phyloP scores from a whole-genome alignment of 169 alveolate genomes.

The Plasmodium vivax region DNA sequence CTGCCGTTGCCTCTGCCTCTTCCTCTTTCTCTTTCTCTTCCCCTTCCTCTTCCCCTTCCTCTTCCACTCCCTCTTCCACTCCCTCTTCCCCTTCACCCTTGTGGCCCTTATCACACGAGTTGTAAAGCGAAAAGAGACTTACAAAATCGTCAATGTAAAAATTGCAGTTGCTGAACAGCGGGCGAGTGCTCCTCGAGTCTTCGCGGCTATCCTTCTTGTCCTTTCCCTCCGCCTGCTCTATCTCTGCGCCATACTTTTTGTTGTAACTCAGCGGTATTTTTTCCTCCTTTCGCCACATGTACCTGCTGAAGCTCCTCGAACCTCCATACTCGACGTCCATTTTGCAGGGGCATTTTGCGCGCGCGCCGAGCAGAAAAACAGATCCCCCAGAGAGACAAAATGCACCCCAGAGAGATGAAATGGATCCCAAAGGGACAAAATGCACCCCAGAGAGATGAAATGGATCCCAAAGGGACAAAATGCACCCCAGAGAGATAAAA shows the following conservation, averaged over 20 bases:
- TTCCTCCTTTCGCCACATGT: slow-evolving; percentile 40
- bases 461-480: not conserved
- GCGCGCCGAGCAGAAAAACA: not conserved
- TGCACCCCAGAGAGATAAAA: not conserved
- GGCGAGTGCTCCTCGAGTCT: not conserved
- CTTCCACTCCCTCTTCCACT: not conserved
- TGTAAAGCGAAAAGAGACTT: slow-evolving; percentile 22
- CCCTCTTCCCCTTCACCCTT: not conserved
- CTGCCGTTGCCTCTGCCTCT: not conserved
- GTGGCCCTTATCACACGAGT: not conserved
- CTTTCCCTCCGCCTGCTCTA: not conserved
- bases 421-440: not conserved
- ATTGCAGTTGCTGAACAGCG: slow-evolving; percentile 40
- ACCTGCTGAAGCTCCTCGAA: not conserved
- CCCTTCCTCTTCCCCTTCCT: not conserved
- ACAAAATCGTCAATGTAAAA: slow-evolving; percentile 72
- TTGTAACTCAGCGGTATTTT: slow-evolving; percentile 31
- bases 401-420: not conserved
- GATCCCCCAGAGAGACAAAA: not conserved
- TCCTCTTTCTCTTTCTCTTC: not conserved
- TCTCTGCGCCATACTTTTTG: slow-evolving; percentile 56
- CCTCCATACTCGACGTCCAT: slow-evolving; percentile 71
- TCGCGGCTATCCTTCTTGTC: not conserved
- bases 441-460: not conserved
- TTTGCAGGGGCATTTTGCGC: slow-evolving; percentile 3